Evolutionary conservation across 768 basidiomycete species (phyloP), one percentile per base, ranked within the genome.

Genomic region (Leccinum truebloodii): DNA sequence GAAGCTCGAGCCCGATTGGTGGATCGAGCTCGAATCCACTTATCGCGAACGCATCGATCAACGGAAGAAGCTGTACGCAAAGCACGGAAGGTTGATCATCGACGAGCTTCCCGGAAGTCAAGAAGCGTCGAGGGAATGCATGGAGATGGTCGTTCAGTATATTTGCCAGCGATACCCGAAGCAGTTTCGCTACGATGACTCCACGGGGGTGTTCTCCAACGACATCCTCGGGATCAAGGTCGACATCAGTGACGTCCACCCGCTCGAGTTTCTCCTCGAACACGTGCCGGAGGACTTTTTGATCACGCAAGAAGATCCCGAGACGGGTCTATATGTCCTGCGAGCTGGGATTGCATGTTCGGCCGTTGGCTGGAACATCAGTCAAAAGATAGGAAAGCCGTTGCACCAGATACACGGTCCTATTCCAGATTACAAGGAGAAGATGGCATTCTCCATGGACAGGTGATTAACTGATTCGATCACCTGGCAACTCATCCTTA

Each of bases 61-160:
- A 48, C 74, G 83, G 37, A 76, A 75, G 59, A 61, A 68, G 28
- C 72, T 83, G 9, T 76, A 79, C 58, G 61, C 65, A 3, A 39
- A 71, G 24, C 76, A 80, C 58, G 80, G 79, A 6, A 76, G 76
- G 49, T 65, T 69, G 3, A 71, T 86, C 10, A 59, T 86, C 18
- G 76, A 81, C 58, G 75, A 74, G 4, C 68, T 82, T 4, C 82
- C 83, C 0, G 83, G 82, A 35, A 81, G 81, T 58, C 79, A 80
- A 63, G 65, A 57, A 0, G 83, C 82, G 0, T 83, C 81, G 63
- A 65, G 65, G 30, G 85, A 87, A 66, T 76, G 84, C 57, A 78
- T 82, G 77, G 78, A 83, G 59, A 83, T 81, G 77, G 80, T 81
- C 39, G 74, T 86, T 48, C 81, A 85, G 62, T 86, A 79, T 63